Evolutionary conservation across 495 filamentous ascomycete genomes (phyloP).

Genomic region (Talaromyces adpressus): DNA sequence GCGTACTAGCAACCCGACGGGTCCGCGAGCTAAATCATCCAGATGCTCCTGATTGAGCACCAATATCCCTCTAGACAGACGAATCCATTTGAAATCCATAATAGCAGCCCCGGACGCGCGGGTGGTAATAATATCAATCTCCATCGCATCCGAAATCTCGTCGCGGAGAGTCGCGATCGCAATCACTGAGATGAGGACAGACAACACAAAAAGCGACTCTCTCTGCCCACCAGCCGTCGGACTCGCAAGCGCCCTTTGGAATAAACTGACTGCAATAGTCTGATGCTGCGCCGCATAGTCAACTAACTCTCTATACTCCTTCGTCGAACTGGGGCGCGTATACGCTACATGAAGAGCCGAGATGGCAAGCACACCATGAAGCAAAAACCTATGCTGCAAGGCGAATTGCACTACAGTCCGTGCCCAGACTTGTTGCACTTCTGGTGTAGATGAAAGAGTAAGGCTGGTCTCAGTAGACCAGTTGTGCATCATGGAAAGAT

Average conservation of each 20-base stretch:
- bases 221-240: not conserved
- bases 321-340: constrained; percentile 15
- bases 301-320: not conserved
- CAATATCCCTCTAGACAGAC: not conserved
- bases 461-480: constrained; percentile 29
- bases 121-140: not conserved
- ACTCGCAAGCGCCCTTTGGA: not conserved
- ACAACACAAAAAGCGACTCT: not conserved
- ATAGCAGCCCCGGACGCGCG: not conserved
- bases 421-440: constrained; percentile 26
- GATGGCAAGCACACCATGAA: constrained; percentile 27
- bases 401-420: constrained; percentile 22
- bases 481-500: constrained; percentile 31
- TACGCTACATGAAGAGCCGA: constrained; percentile 30
- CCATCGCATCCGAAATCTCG: not conserved
- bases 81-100: constrained; percentile 3
- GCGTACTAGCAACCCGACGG: not conserved
- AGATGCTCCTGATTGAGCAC: not conserved
- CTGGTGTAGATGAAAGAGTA: constrained; percentile 24
- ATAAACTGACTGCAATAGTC: constrained; percentile 19
- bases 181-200: not conserved
- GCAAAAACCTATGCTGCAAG: constrained; percentile 23
- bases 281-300: constrained; percentile 27
- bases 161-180: not conserved
- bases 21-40: not conserved